These are phyloP conservation scores for Taphrina pruni DNA, from an alignment of 1,139 yeast species.

Conservation along the genomic window DNA sequence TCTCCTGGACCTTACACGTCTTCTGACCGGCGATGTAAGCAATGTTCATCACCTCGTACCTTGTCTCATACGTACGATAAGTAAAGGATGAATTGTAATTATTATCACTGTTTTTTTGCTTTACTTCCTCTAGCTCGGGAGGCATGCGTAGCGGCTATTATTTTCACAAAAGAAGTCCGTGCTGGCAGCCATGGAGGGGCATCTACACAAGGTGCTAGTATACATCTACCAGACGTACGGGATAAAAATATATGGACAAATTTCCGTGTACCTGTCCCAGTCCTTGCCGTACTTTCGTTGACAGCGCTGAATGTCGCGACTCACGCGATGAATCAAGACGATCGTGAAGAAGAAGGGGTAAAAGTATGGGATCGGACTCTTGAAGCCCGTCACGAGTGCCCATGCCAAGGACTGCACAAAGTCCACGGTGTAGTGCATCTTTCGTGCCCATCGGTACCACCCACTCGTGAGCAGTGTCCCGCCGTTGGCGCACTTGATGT, in stretches of 20 bases:
- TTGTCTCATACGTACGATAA: neutral
- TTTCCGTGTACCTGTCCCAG: constrained; percentile 84
- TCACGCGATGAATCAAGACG: constrained; percentile 85
- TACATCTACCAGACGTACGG: constrained; percentile 55
- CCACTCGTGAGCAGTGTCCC: constrained; percentile 86
- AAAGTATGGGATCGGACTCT: constrained; percentile 92
- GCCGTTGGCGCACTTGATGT: constrained; percentile 83
- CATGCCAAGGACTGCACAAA: constrained; percentile 84
- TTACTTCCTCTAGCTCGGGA: no score
- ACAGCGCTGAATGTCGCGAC: constrained; percentile 85
- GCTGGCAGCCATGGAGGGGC: neutral
- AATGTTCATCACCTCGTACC: neutral
- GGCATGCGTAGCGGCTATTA: neutral
- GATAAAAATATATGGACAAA: constrained; percentile 89
- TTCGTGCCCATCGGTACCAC: constrained; percentile 85
- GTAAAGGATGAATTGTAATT: neutral
- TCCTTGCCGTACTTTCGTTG: constrained; percentile 87
- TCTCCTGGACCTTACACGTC: no score
- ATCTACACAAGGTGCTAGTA: neutral
- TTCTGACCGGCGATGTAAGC: neutral
- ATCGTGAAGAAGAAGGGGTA: constrained; percentile 88
- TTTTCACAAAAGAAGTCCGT: constrained; percentile 3
- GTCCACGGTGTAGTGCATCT: constrained; percentile 94
- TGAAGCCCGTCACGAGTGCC: constrained; percentile 89
- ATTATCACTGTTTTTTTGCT: neutral